Percentiles rank a stretch among this genome's conserved stretches.
phyloP scores from a whole-genome alignment of 768 basidiomycete genomes.

The Tricholoma sp. region DNA sequence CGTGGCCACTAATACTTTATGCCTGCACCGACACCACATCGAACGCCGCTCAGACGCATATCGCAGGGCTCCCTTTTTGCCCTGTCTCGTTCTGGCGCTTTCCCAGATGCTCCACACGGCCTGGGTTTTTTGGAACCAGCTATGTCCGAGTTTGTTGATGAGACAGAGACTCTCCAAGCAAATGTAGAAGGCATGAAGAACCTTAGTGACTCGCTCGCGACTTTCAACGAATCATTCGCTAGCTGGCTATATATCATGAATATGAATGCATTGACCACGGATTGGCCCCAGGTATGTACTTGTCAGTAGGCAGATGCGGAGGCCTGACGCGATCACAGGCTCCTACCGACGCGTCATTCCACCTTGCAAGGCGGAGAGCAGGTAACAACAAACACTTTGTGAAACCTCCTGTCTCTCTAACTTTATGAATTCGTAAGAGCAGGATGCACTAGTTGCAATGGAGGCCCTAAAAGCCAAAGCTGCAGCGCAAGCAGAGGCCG shows the following conservation, averaged over 20 bases:
- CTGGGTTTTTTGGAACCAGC: slow-evolving; percentile 83
- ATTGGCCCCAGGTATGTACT: slow-evolving; percentile 81
- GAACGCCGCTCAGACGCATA: slow-evolving; percentile 83
- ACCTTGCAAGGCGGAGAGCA: slow-evolving; percentile 53
- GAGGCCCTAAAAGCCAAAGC: slow-evolving; percentile 42
- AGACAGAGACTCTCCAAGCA: slow-evolving; percentile 72
- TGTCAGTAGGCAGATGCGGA: background rate
- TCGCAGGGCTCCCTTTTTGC: slow-evolving; percentile 90
- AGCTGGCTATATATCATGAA: slow-evolving; percentile 89
- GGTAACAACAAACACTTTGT: slow-evolving; percentile 31
- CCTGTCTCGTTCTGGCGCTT: slow-evolving; percentile 71
- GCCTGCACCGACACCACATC: slow-evolving; percentile 46
- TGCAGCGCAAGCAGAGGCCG: slow-evolving; percentile 25
- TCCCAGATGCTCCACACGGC: slow-evolving; percentile 74
- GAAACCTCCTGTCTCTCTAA: background rate
- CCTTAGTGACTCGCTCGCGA: slow-evolving; percentile 70
- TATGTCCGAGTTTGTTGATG: slow-evolving; percentile 83
- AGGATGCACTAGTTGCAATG: slow-evolving; percentile 52
- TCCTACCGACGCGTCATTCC: slow-evolving; percentile 56
- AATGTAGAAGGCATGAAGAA: slow-evolving; percentile 70
- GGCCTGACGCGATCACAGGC: slow-evolving; percentile 33
- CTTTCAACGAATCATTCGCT: slow-evolving; percentile 91
- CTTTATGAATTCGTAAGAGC: slow-evolving; percentile 35
- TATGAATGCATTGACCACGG: slow-evolving; percentile 92
- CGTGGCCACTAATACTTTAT: slow-evolving; percentile 14